phyloP scores from a whole-genome alignment of 352 stramenopile species.

The Globisporangium parvum region DNA sequence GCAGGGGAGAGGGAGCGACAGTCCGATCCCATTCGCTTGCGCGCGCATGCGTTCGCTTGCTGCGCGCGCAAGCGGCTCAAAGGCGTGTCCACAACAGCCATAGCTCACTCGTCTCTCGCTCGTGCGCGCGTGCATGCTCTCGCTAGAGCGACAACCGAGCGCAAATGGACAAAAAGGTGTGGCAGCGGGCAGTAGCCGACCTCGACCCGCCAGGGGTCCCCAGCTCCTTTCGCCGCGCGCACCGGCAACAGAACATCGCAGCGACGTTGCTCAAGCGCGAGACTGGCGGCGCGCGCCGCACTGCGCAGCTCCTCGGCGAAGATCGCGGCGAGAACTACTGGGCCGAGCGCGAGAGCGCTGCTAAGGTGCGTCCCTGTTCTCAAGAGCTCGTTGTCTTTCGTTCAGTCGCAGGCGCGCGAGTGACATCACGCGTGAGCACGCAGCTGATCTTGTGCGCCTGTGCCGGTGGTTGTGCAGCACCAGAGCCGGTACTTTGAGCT shows the following conservation, averaged over 20 bases:
- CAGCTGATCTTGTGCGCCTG: constrained; percentile 5
- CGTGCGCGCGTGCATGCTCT: neutral
- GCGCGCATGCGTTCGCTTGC: no score
- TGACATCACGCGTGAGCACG: neutral
- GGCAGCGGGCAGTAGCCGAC: constrained; percentile 62
- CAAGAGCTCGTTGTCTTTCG: neutral
- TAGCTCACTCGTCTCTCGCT: neutral
- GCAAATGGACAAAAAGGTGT: constrained; percentile 54
- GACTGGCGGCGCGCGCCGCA: constrained; percentile 35
- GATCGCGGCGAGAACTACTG: constrained; percentile 65
- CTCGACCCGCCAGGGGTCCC: constrained; percentile 66
- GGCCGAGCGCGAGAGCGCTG: constrained; percentile 69
- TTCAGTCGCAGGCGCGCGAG: neutral
- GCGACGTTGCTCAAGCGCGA: constrained; percentile 56
- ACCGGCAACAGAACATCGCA: constrained; percentile 65
- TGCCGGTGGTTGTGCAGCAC: constrained; percentile 35
- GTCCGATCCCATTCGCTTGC: no score
- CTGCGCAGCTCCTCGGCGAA: constrained; percentile 36
- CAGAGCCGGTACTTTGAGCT: constrained; percentile 83
- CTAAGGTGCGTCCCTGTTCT: constrained; percentile 38
- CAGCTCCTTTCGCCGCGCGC: constrained; percentile 65
- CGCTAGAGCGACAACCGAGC: neutral
- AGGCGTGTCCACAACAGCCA: neutral
- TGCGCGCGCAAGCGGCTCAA: no score
- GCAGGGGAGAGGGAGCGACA: no score